phyloP scores from a whole-genome alignment of 192 early-diverging fungal species.

The Linnemannia elongata region DNA sequence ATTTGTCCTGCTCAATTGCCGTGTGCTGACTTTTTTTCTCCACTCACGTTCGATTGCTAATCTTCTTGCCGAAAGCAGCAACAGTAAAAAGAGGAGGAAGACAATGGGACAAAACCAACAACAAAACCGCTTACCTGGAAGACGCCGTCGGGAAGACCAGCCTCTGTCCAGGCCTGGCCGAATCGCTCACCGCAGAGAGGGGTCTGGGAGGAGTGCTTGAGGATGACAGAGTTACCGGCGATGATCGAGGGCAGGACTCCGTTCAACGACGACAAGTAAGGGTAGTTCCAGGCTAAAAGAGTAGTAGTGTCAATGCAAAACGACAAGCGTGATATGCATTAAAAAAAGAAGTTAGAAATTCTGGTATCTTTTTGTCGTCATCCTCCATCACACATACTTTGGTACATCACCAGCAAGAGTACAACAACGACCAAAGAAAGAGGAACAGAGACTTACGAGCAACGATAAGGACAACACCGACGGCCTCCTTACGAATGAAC shows the following conservation, averaged over 20 bases:
- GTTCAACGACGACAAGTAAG: slow-evolving; percentile 84
- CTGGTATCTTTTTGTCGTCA: slow-evolving; percentile 6
- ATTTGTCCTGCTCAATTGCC: not conserved
- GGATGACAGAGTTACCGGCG: slow-evolving; percentile 80
- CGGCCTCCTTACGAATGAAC: slow-evolving; percentile 78
- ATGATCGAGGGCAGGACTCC: slow-evolving; percentile 83
- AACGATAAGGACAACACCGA: slow-evolving; percentile 76
- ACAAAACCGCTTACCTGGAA: slow-evolving; percentile 61
- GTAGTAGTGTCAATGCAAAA: not conserved
- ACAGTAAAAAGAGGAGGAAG: not conserved
- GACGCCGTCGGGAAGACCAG: slow-evolving; percentile 77
- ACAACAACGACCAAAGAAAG: not conserved
- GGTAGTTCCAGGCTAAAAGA: slow-evolving; percentile 84
- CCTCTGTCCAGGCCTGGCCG: slow-evolving; percentile 69
- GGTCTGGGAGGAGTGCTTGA: slow-evolving; percentile 88
- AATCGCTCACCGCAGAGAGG: slow-evolving; percentile 82
- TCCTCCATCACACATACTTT: not conserved
- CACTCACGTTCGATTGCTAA: slow-evolving; percentile 17
- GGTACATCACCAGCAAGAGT: not conserved
- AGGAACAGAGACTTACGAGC: slow-evolving; percentile 48
- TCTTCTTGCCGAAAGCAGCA: slow-evolving; percentile 28
- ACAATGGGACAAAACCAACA: not conserved
- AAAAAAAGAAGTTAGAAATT: not conserved
- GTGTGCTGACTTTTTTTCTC: not conserved
- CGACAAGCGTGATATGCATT: not conserved